Percentiles rank a stretch among this genome's conserved stretches.
Evolutionary conservation across 202 grass and related monocot genomes (phyloP).

Genomic region (Setaria viridis): DNA sequence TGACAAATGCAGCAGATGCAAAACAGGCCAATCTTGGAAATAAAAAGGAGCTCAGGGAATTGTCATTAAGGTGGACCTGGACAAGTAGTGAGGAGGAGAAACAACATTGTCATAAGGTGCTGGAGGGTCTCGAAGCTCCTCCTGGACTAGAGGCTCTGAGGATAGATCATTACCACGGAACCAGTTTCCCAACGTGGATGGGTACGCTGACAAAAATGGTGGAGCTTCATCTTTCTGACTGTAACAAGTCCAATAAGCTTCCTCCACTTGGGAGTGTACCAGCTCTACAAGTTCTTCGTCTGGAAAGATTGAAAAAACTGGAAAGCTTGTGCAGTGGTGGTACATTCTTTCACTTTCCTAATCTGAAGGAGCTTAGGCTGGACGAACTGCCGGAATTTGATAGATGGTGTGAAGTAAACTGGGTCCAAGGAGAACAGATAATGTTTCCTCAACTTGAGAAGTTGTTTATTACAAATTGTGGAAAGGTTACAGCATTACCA

Average conservation of each 20-base stretch:
- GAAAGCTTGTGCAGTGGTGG: neutral
- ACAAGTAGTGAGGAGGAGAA: neutral
- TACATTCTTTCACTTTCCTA: neutral
- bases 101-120: neutral
- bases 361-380: neutral
- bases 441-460: constrained; percentile 16
- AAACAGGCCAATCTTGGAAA: neutral
- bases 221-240: neutral
- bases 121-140: constrained; percentile 39
- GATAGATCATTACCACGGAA: neutral
- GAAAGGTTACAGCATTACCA: neutral
- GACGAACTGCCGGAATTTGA: neutral
- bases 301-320: neutral
- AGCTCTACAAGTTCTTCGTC: neutral
- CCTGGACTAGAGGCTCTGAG: neutral
- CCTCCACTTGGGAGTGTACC: neutral
- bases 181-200: constrained; percentile 28
- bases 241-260: neutral
- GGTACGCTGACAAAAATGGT: neutral
- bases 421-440: neutral
- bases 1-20: constrained; percentile 13
- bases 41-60: neutral
- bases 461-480: neutral
- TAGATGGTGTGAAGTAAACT: neutral
- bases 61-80: neutral